phyloP scores from a whole-genome alignment of 306 rosid genomes.

The Prunus salicina region DNA sequence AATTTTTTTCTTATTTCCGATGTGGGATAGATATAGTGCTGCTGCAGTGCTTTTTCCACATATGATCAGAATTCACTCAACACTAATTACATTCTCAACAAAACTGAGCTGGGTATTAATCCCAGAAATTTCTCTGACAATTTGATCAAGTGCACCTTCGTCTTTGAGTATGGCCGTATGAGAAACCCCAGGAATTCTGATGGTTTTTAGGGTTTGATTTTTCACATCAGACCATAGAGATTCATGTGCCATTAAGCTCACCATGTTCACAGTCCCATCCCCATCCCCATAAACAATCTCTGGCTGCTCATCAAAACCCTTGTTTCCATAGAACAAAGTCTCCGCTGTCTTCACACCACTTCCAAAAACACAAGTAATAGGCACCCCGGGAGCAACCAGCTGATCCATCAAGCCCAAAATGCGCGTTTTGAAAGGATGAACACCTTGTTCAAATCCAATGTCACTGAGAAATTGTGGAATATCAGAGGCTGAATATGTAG shows the following conservation, averaged over 20 bases:
- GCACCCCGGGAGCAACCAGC: slow-evolving; percentile 53
- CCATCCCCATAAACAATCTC: slow-evolving; percentile 70
- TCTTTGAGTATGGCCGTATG: slow-evolving; percentile 58
- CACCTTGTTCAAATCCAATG: slow-evolving; percentile 65
- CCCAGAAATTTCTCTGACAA: slow-evolving; percentile 37
- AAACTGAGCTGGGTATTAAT: slow-evolving; percentile 40
- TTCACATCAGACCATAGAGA: slow-evolving; percentile 45
- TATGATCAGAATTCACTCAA: background rate
- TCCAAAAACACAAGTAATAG: slow-evolving; percentile 70
- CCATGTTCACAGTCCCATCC: slow-evolving; percentile 85
- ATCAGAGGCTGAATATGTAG: slow-evolving; percentile 52
- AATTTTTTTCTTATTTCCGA: too few relatives aligned
- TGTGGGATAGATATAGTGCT: too few relatives aligned
- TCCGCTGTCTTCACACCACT: slow-evolving; percentile 58
- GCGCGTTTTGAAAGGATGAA: slow-evolving; percentile 55
- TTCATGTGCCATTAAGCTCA: slow-evolving; percentile 66
- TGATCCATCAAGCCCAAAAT: slow-evolving; percentile 45
- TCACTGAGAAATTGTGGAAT: slow-evolving; percentile 57
- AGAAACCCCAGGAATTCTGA: slow-evolving; percentile 51
- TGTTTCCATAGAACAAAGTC: slow-evolving; percentile 46
- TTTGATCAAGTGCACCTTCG: slow-evolving; percentile 45
- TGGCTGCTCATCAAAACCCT: slow-evolving; percentile 66
- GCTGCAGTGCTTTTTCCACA: background rate
- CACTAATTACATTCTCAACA: slow-evolving; percentile 1
- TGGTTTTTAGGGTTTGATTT: slow-evolving; percentile 49